Evolutionary conservation across 345 rosid species (phyloP), one percentile per base, ranked within the genome.

Genomic region (Gossypium turneri): DNA sequence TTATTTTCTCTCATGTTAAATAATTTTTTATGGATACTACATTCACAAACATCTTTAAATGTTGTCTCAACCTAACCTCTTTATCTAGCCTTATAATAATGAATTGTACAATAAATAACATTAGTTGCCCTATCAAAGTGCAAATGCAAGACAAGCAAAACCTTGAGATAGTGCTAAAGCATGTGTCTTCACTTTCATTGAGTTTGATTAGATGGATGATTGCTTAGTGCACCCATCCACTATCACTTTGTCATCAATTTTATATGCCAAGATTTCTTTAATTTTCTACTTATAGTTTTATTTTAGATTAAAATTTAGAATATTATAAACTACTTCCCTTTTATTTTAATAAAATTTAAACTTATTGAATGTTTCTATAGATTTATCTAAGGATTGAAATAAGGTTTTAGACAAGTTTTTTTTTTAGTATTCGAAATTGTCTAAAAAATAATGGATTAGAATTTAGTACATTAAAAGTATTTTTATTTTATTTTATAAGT

Each of bases 111-210:
- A 60, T 11, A 60, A 25, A 73, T 47, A 41, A 52, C 7, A 75
- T 51, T 60, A 20, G 22, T 70, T 74, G 47, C 61, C 62, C 50
- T 34, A 41, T 9, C 59, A 17, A 80, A 63, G 44, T 67, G 51
- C 25, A 59, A 20, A 25, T 44, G 64, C 27, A 12, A 74, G 41
- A 53, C 43, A 68, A 73, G 51, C 75, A 73, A 73, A 67, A 45
- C 17, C 58, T 45, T 15, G 57, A 27, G 27, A 55, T 52, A 13
- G 60, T 77, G 38, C 70, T 74, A 43, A 71, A 51, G 63, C 44
- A 19, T 65, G 17, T 74, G 70, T 60, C 24, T 57, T 34, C 83
- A 74, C n/a, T 64, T 74, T 64, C 59, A 50, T 75, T 58, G 57
- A 74, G 19, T 34, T 56, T 34, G 11, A 73, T 76, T 53, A 17